Percentiles rank a stretch among this genome's conserved stretches.
phyloP scores from a whole-genome alignment of 306 rosid genomes.

The Gleditsia sinensis region DNA sequence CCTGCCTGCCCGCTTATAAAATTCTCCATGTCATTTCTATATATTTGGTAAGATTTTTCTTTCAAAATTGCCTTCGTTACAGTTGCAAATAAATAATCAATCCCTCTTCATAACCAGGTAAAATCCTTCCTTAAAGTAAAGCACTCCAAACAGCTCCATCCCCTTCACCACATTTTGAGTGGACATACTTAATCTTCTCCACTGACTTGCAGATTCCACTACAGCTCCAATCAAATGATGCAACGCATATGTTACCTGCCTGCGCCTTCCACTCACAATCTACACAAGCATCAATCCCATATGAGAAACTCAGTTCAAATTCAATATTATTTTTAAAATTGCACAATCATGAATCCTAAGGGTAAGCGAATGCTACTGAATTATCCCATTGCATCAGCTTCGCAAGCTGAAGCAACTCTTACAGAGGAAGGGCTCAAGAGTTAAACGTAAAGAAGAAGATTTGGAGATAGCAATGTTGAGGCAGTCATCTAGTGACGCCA shows the following conservation, averaged over 20 bases:
- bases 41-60: slow-evolving; percentile 27
- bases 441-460: too few relatives aligned
- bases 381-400: too few relatives aligned
- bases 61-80: slow-evolving; percentile 31
- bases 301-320: slow-evolving; percentile 22
- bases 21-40: slow-evolving; percentile 27
- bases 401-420: too few relatives aligned
- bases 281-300: slow-evolving; percentile 37
- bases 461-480: too few relatives aligned
- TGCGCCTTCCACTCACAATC: slow-evolving; percentile 99
- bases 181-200: slow-evolving; percentile 88
- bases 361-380: too few relatives aligned
- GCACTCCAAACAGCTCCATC: slow-evolving; percentile 90
- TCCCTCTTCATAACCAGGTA: slow-evolving; percentile 26
- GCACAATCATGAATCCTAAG: too few relatives aligned
- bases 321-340: too few relatives aligned
- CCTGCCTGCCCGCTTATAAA: background rate
- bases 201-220: slow-evolving; percentile 99
- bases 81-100: slow-evolving; percentile 26
- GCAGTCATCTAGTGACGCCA: too few relatives aligned
- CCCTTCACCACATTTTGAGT: slow-evolving; percentile 95
- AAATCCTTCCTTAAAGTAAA: slow-evolving; percentile 43
- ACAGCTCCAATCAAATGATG: slow-evolving; percentile 98
- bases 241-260: slow-evolving; percentile 88
- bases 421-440: too few relatives aligned